Base-by-base conservation (phyloP, 768 basidiomycete genomes). In the Phanerochaete sordida region DNA sequence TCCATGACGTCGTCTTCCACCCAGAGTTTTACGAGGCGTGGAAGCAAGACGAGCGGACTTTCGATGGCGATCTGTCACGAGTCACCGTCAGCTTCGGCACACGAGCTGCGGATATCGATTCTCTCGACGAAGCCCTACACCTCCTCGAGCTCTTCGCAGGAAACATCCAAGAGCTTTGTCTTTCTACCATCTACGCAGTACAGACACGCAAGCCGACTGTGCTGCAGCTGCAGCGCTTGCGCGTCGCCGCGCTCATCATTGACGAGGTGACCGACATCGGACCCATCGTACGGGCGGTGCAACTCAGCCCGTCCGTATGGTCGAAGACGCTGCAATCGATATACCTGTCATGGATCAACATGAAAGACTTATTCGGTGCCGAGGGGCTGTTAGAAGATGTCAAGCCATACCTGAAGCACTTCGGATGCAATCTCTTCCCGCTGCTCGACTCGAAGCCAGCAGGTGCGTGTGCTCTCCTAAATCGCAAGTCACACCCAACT, bases 241-340 rank as follows among this genome's bases (percentile, higher is more conserved):
- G 53, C 21, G 43, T 27, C 24, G 23, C 21, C 35, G 39, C 53
- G 31, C 37, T 54, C 2, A n/a, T 43, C 53, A 43, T 54, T 19
- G 53, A 54, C 53, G 53, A 54, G 27, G 53, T 54, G 2, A 54
- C 53, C n/a, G 53, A 54, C 23, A 54, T 54, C 35, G 53, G 53
- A 27, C 53, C 53, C 13, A 33, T 54, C 11, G 53, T 54, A 4
- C 21, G 33, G n/a, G 53, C 53, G n/a, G 8, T 54, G 21, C 33
- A 24, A 19, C 12, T 24, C 31, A 54, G 53, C 26, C 53, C 53
- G n/a, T 54, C 53, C 3, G 53, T 54, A 19, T 37, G 24, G 37
- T 21, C n/a, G 9, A 37, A 43, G n/a, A 54, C 24, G 9, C 23
- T 54, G 23, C 13, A 11, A 12, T 54, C 53, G 37, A 43, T 54